Evolutionary conservation across 1,139 yeast genomes (phyloP), one percentile per base, ranked within the genome.

Genomic region (Pichia norvegensis): DNA sequence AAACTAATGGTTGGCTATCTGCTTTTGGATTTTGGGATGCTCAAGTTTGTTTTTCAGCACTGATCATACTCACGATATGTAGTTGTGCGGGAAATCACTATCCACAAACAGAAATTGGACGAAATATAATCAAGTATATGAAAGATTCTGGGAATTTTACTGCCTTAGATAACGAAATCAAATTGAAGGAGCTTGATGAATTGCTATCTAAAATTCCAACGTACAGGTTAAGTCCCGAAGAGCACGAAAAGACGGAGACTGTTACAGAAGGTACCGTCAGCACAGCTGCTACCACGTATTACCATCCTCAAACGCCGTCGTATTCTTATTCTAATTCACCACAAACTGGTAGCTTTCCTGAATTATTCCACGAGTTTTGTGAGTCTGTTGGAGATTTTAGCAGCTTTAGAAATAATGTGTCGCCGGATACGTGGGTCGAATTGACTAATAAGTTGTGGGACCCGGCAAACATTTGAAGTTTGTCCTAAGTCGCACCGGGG

Each of bases 21-120:
- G 59, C 65, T 20, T 63, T 69, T 43, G 78, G 78, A 3, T 73
- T 69, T 54, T 73, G 76, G 73, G 79, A 74, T 56, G 67, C 74
- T 38, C 73, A 73, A 52, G 73, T 70, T 55, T 56, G 73, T 42
- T 73, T 67, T 49, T 66, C 72, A 2, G 69, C 78, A 7, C 38
- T 51, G 6, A 41, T 51, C 0, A 52, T 72, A 22, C 53, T 70
- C 23, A 60, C 68, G n/a, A 58, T 72, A 20, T 59, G 71, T 29
- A 66, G 73, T 60, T 63, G 68, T 3, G 52, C 52, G 19, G 69
- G 67, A n/a, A 53, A 56, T 13, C 44, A 54, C n/a, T 64, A 61
- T 40, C 55, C 61, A 4, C 64, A 67, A 29, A 56, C 70, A 14
- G 55, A 61, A 43, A 60, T 57, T 38, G 76, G 72, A 1, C 57